Evolutionary conservation across 148 eudicot genomes (phyloP).

Genomic region (Selenicereus undatus): DNA sequence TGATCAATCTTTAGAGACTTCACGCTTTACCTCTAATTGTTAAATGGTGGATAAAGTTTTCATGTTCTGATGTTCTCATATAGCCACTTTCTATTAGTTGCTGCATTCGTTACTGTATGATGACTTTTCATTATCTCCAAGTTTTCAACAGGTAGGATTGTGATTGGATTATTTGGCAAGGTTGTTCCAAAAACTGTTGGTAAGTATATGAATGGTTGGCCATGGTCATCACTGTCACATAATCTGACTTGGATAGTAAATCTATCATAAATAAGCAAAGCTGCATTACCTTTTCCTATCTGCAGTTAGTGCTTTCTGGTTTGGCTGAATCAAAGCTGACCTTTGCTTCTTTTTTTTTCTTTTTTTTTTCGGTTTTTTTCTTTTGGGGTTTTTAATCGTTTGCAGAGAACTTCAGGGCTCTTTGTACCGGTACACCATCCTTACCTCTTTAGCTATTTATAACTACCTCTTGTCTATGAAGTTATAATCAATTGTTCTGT

Average conservation of each 20-base stretch:
- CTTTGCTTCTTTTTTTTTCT: not conserved
- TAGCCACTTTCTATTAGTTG: not conserved
- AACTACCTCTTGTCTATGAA: not conserved
- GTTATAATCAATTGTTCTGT: not conserved
- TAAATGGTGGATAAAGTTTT: not conserved
- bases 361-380: too few species aligned
- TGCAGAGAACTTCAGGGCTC: constrained; percentile 88
- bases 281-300: not conserved
- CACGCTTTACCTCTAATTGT: not conserved
- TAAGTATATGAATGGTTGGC: constrained; percentile 23
- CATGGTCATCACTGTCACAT: not conserved
- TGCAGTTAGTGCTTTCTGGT: not conserved
- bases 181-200: constrained; percentile 87
- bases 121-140: not conserved
- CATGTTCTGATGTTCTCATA: not conserved
- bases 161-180: constrained; percentile 82
- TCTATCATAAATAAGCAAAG: not conserved
- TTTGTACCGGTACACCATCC: constrained; percentile 73
- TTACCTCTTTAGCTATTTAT: not conserved
- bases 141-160: constrained; percentile 72
- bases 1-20: not conserved
- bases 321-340: constrained; percentile 7
- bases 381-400: not conserved
- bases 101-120: not conserved
- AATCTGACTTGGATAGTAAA: too few species aligned